phyloP scores from a whole-genome alignment of 2,329 filamentous ascomycete genomes.

The Epichloe glyceriae region DNA sequence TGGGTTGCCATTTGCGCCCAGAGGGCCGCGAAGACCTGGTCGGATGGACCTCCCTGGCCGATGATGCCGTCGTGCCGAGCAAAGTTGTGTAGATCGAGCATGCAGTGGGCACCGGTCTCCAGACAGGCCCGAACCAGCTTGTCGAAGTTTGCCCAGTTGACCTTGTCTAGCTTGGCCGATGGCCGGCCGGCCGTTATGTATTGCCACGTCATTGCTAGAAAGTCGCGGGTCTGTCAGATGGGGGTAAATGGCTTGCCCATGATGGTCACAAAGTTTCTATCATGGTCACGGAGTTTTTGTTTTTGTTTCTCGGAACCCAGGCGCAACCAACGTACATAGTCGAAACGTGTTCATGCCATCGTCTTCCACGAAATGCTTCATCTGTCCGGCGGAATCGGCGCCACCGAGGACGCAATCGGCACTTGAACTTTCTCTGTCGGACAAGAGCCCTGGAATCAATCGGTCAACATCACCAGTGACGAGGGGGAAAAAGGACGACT shows the following conservation, averaged over 20 bases:
- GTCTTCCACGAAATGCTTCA: conserved; percentile 42
- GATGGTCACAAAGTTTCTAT: no score
- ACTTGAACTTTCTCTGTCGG: conserved; percentile 22
- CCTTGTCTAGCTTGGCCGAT: conserved; percentile 34
- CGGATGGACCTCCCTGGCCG: conserved; percentile 50
- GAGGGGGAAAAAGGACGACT: conserved; percentile 1
- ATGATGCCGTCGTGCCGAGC: conserved; percentile 52
- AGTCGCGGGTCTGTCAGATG: no score
- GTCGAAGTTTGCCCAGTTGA: conserved; percentile 39
- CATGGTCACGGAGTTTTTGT: no score
- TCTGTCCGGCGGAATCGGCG: conserved; percentile 33
- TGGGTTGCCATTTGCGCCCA: conserved; percentile 46
- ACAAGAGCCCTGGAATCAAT: conserved; percentile 22
- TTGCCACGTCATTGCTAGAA: conserved; percentile 36
- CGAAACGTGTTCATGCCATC: conserved; percentile 41
- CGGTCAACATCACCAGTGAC: background rate
- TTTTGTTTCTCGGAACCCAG: no score
- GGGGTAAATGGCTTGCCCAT: no score
- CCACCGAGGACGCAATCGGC: conserved; percentile 20
- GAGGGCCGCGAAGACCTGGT: conserved; percentile 43
- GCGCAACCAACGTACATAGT: conserved; percentile 25
- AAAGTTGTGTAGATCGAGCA: conserved; percentile 47
- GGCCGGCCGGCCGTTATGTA: conserved; percentile 40
- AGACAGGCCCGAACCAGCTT: conserved; percentile 43
- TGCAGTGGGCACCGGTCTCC: conserved; percentile 41